Conservation (phyloP, 1,139 yeast genomes). For the Candida neerlandica region DNA sequence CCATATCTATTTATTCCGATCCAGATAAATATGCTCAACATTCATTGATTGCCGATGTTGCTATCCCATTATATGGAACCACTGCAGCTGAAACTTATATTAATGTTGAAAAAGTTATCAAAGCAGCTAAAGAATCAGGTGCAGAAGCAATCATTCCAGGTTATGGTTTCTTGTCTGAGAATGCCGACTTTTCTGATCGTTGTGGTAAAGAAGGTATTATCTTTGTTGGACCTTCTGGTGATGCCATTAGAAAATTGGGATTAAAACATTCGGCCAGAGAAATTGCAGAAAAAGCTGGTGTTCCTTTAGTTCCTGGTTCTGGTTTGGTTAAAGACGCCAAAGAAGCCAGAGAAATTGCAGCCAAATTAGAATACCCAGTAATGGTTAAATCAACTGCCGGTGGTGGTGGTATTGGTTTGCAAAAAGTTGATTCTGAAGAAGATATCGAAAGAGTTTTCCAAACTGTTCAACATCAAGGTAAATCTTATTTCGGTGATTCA, state of each 20-base stretch:
- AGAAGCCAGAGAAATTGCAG: constrained; percentile 81
- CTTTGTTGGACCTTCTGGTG: constrained; percentile 95
- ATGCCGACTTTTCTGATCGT: constrained; percentile 92
- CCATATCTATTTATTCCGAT: constrained; percentile 90
- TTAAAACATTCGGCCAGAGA: constrained; percentile 95
- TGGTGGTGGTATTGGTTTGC: constrained; percentile 98
- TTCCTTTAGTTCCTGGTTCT: constrained; percentile 95
- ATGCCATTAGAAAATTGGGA: constrained; percentile 87
- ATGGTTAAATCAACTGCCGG: constrained; percentile 99
- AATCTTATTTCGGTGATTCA: constrained; percentile 88
- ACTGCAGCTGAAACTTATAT: constrained; percentile 92
- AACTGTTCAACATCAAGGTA: constrained; percentile 92
- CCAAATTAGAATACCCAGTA: constrained; percentile 78
- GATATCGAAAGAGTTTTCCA: constrained; percentile 84
- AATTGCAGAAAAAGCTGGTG: constrained; percentile 84
- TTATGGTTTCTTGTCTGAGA: constrained; percentile 93
- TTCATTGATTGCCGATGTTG: constrained; percentile 77
- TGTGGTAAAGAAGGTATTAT: constrained; percentile 81
- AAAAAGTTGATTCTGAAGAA: constrained; percentile 79
- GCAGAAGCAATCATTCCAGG: constrained; percentile 97
- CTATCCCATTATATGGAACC: constrained; percentile 75
- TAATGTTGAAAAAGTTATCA: constrained; percentile 77
- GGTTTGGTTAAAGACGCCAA: constrained; percentile 69
- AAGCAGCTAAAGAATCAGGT: constrained; percentile 79
- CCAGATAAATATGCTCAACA: constrained; percentile 89